Percentiles rank a stretch among this genome's conserved stretches.
These are phyloP conservation scores for Penicillium paneum DNA, from an alignment of 2,329 filamentous ascomycete species.

Conservation along the genomic window DNA sequence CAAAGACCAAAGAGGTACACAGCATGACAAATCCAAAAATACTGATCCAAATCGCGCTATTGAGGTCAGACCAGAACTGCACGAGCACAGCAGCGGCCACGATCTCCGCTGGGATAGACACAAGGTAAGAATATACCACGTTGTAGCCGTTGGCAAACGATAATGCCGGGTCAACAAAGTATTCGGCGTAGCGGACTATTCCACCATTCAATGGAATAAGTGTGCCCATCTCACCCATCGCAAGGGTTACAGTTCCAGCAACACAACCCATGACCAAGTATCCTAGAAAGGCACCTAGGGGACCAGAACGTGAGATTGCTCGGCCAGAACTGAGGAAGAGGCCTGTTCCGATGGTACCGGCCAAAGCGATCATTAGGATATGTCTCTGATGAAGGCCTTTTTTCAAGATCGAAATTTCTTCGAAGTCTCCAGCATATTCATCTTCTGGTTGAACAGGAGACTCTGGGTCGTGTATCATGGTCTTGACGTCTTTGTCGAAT, in stretches of 20 bases:
- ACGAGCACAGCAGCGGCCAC: slow-evolving; percentile 1
- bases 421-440: neutral
- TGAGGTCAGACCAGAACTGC: slow-evolving; percentile 3
- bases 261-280: slow-evolving; percentile 12
- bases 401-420: neutral
- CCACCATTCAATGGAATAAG: slow-evolving; percentile 9
- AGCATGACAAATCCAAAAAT: slow-evolving; percentile 4
- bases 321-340: slow-evolving; percentile 12
- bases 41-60: neutral
- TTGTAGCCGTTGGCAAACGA: slow-evolving; percentile 10
- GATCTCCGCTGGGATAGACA: slow-evolving; percentile 7
- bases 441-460: neutral
- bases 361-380: neutral
- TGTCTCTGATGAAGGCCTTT: neutral
- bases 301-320: slow-evolving; percentile 10
- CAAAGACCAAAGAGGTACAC: neutral
- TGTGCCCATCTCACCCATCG: slow-evolving; percentile 6
- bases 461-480: neutral
- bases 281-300: slow-evolving; percentile 8
- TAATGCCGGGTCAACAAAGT: slow-evolving; percentile 12
- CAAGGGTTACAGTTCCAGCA: slow-evolving; percentile 6
- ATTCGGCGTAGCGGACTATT: slow-evolving; percentile 7
- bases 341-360: slow-evolving; percentile 5
- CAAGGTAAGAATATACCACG: neutral
- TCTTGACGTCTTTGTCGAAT: neutral